These are phyloP conservation scores for Tuber indicum DNA, from an alignment of 495 filamentous ascomycete genomes.

Conservation along the genomic window DNA sequence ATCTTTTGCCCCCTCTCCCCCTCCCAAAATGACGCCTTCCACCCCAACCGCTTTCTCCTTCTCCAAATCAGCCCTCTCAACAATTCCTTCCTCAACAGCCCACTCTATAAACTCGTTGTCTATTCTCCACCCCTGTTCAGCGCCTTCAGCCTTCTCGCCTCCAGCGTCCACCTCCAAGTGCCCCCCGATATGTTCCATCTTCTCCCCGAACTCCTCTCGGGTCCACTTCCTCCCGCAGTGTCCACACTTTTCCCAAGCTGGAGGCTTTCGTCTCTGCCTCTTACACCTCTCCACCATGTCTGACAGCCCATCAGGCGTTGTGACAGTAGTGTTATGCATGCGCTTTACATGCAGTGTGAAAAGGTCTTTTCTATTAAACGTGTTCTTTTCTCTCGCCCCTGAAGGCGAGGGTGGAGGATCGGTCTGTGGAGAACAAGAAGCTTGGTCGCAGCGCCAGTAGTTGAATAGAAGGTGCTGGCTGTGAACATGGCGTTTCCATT, in stretches of 20 bases:
- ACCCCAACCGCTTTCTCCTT: background rate
- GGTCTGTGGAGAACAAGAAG: conserved; percentile 46
- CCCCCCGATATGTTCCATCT: background rate
- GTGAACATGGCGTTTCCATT: conserved; percentile 85
- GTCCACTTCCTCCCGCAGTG: background rate
- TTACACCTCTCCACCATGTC: conserved; percentile 2
- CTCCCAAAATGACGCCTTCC: background rate
- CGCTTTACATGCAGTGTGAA: conserved; percentile 85
- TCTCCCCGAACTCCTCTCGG: background rate
- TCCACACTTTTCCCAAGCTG: background rate
- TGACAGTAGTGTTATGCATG: conserved; percentile 59
- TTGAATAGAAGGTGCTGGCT: conserved; percentile 71
- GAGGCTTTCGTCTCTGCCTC: background rate
- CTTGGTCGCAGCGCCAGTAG: conserved; percentile 74
- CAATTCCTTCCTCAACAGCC: conserved; percentile 54
- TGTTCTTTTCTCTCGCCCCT: conserved; percentile 48
- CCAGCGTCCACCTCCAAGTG: background rate
- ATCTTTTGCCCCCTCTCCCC: background rate
- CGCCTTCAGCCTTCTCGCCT: background rate
- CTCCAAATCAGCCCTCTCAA: conserved; percentile 46
- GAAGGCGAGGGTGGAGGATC: background rate
- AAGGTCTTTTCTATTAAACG: conserved; percentile 87
- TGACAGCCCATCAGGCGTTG: conserved; percentile 41
- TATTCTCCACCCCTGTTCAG: conserved; percentile 50
- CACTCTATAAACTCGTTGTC: conserved; percentile 51